Conservation (phyloP, 805 yeast species). For the Nakazawaea ambrosiae region DNA sequence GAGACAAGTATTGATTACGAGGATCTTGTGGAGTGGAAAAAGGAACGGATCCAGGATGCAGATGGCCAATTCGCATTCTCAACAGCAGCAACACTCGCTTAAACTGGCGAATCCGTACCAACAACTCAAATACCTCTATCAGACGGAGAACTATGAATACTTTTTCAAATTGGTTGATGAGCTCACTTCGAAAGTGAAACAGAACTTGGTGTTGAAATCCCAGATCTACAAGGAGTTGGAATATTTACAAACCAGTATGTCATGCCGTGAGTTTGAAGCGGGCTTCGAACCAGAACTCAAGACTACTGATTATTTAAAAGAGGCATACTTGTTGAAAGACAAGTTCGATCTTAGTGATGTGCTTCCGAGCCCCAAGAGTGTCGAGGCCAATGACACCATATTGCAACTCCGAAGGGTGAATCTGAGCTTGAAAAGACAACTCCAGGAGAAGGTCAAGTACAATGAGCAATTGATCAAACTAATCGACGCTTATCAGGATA, state of each 20-base stretch:
- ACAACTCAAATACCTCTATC: slow-evolving; percentile 10
- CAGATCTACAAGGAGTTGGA: slow-evolving; percentile 7
- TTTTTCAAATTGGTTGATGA: slow-evolving; percentile 9
- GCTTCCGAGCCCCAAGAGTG: no score
- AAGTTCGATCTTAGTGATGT: not conserved
- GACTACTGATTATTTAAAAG: not conserved
- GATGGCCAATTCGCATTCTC: no score
- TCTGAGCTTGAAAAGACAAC: not conserved
- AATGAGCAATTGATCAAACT: slow-evolving; percentile 5
- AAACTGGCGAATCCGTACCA: slow-evolving; percentile 9
- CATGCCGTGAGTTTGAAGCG: not conserved
- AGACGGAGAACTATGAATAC: slow-evolving; percentile 10
- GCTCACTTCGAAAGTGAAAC: slow-evolving; percentile 3
- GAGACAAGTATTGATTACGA: not conserved
- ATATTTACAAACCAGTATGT: slow-evolving; percentile 3
- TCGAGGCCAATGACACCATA: not conserved
- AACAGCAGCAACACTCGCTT: not conserved
- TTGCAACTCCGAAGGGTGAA: not conserved
- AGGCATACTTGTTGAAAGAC: not conserved
- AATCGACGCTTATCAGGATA: slow-evolving; percentile 11
- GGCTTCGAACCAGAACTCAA: no score
- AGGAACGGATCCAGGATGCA: no score
- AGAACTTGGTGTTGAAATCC: slow-evolving; percentile 8
- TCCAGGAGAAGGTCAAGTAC: slow-evolving; percentile 8
- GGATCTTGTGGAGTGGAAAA: no score